A percentile compares a stretch with the other conserved stretches of the same genome.
phyloP scores from a whole-genome alignment of 192 early-diverging fungal genomes.

The Spizellomyces punctatus region DNA sequence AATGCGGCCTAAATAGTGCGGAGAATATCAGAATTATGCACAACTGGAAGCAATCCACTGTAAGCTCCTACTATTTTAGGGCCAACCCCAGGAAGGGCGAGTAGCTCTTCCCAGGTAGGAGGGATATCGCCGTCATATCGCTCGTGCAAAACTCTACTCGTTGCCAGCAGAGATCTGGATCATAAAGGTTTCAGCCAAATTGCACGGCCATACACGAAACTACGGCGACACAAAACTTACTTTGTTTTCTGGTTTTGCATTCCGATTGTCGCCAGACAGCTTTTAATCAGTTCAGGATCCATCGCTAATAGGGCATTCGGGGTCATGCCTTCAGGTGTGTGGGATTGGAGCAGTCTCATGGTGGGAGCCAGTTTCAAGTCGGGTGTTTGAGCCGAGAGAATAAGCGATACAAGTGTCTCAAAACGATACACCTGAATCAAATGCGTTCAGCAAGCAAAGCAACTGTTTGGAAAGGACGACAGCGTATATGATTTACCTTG shows the following conservation, averaged over 20 bases:
- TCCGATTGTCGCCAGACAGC: conserved; percentile 78
- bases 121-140: conserved; percentile 83
- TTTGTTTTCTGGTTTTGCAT: conserved; percentile 87
- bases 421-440: conserved; percentile 64
- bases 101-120: conserved; percentile 71
- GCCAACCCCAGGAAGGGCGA: conserved; percentile 87
- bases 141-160: conserved; percentile 73
- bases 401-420: conserved; percentile 82
- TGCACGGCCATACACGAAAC: conserved; percentile 1
- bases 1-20: conserved; percentile 61
- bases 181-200: neutral
- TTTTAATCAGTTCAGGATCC: conserved; percentile 65
- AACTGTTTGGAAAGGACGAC: neutral
- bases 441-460: neutral
- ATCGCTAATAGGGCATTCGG: conserved; percentile 65
- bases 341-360: conserved; percentile 64
- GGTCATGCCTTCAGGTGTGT: conserved; percentile 70
- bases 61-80: conserved; percentile 73
- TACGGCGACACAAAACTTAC: conserved; percentile 19
- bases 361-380: conserved; percentile 84
- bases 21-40: neutral
- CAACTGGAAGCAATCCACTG: neutral
- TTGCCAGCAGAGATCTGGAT: conserved; percentile 73
- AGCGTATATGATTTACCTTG: conserved; percentile 2
- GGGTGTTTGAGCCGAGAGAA: conserved; percentile 93